Percentiles rank a stretch among this genome's conserved stretches.
phyloP scores from a whole-genome alignment of 768 basidiomycete genomes.

The Nevesoporus exiguus region DNA sequence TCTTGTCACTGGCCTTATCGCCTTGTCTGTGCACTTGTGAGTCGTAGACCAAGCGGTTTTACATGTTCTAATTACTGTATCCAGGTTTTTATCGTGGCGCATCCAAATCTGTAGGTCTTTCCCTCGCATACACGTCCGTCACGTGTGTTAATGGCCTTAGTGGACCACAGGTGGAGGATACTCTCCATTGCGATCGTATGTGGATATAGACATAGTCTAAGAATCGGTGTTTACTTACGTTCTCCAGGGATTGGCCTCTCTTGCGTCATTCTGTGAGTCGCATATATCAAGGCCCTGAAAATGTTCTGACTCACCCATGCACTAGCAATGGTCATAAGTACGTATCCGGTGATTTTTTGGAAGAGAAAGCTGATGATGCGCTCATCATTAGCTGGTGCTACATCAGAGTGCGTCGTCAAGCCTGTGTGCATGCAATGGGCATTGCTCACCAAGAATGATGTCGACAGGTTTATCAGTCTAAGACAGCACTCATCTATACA shows the following conservation, averaged over 20 bases:
- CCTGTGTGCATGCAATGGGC: not conserved
- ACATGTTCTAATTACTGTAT: not conserved
- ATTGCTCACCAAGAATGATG: not conserved
- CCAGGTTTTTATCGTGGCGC: conserved; percentile 3
- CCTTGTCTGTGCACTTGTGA: conserved; percentile 2
- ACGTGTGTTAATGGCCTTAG: not conserved
- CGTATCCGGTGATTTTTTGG: not conserved
- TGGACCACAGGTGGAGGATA: not conserved
- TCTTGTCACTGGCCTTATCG: not conserved
- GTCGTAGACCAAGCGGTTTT: not conserved
- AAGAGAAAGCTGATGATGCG: not conserved
- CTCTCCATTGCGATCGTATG: not conserved
- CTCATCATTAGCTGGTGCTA: not conserved
- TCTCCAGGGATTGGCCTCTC: not conserved
- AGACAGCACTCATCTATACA: not conserved
- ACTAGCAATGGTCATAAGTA: conserved; percentile 1
- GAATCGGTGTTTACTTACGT: not conserved
- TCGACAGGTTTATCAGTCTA: not conserved
- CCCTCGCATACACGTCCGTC: not conserved
- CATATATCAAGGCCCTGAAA: not conserved
- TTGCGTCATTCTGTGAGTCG: not conserved
- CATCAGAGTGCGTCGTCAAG: not conserved
- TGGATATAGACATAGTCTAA: not conserved
- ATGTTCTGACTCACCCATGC: not conserved
- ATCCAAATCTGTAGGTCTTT: not conserved